Evolutionary conservation across 2,329 filamentous ascomycete species (phyloP).

Genomic region (Capronia coronata): DNA sequence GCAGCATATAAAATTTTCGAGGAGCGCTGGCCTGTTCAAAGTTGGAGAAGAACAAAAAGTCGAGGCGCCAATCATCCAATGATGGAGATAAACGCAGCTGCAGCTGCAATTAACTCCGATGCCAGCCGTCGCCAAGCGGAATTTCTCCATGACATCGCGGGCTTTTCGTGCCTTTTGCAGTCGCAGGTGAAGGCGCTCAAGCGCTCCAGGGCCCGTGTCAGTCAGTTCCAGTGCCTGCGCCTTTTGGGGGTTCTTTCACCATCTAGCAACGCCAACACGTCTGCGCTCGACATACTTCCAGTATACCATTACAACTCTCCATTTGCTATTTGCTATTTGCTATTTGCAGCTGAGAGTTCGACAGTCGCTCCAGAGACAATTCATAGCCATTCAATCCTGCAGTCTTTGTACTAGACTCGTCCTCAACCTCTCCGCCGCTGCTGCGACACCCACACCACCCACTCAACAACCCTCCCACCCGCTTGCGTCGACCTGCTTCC

Average conservation of each 20-base stretch:
- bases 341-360: no score
- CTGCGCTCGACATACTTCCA: constrained; percentile 1
- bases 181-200: no score
- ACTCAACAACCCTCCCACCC: not conserved
- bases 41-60: not conserved
- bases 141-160: constrained; percentile 1
- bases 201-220: no score
- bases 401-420: not conserved
- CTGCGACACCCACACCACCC: not conserved
- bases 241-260: constrained; percentile 11
- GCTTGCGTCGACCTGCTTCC: not conserved
- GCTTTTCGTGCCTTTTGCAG: constrained; percentile 4
- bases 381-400: not conserved
- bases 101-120: constrained; percentile 7
- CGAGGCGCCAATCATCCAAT: not conserved
- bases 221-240: constrained; percentile 4
- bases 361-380: not conserved
- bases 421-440: not conserved
- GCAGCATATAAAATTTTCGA: not conserved
- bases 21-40: not conserved
- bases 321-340: no score
- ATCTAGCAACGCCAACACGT: constrained; percentile 20
- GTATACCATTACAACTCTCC: no score
- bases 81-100: constrained; percentile 17
- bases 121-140: constrained; percentile 5